These are phyloP conservation scores for Ampelomyces quisqualis DNA, from an alignment of 2,329 filamentous ascomycete genomes.

Conservation along the genomic window DNA sequence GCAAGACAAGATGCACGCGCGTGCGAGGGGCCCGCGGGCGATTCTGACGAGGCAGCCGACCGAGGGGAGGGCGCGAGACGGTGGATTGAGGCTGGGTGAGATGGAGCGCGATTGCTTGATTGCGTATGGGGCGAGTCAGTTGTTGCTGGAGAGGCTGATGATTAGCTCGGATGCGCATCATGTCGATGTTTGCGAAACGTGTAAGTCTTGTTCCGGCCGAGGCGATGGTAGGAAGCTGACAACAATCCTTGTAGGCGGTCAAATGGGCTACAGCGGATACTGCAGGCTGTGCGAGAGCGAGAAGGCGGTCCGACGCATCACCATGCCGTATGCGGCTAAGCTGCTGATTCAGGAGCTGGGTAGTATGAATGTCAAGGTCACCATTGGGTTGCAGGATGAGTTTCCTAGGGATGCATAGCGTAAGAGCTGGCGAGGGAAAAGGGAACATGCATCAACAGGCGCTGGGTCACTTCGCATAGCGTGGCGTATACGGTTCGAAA, in stretches of 20 bases:
- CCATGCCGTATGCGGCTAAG: slow-evolving; percentile 96
- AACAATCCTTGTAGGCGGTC: slow-evolving; percentile 56
- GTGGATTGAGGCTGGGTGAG: slow-evolving; percentile 89
- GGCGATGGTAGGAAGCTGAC: not conserved
- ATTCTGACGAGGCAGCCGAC: slow-evolving; percentile 94
- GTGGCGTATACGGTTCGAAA: slow-evolving; percentile 11
- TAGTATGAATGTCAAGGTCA: slow-evolving; percentile 97
- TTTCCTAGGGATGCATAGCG: slow-evolving; percentile 60
- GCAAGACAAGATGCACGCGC: slow-evolving; percentile 98
- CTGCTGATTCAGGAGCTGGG: slow-evolving; percentile 92
- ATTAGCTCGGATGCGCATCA: slow-evolving; percentile 85
- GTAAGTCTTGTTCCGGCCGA: slow-evolving; percentile 41
- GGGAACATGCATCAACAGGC: not conserved
- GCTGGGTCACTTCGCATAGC: slow-evolving; percentile 15
- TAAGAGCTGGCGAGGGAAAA: not conserved
- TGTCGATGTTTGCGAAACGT: slow-evolving; percentile 91
- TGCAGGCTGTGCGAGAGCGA: slow-evolving; percentile 91
- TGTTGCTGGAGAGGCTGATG: slow-evolving; percentile 92
- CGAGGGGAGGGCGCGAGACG: slow-evolving; percentile 88
- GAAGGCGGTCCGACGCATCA: slow-evolving; percentile 84
- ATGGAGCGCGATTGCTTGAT: slow-evolving; percentile 99
- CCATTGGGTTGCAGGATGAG: slow-evolving; percentile 87
- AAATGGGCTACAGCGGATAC: slow-evolving; percentile 94
- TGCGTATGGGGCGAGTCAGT: slow-evolving; percentile 90
- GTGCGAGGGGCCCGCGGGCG: slow-evolving; percentile 83